Conservation (phyloP, 352 stramenopile species). For the Globisporangium cederbergense region DNA sequence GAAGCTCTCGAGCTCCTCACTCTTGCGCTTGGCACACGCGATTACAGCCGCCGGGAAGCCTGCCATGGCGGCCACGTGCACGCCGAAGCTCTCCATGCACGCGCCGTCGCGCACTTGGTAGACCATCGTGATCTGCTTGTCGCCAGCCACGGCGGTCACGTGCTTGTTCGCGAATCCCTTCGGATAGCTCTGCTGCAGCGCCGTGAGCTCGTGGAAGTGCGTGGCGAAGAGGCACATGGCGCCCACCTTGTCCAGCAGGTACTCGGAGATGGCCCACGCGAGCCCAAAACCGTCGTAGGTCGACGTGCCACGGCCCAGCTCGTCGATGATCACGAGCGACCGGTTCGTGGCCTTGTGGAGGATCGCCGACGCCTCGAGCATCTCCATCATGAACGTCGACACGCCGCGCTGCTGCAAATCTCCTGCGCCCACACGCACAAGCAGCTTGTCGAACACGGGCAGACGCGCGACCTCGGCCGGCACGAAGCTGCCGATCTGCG, state of each 20-base stretch:
- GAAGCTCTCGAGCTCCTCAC: slow-evolving; percentile 91
- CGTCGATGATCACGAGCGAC: slow-evolving; percentile 99
- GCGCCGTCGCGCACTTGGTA: slow-evolving; percentile 92
- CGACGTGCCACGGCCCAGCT: slow-evolving; percentile 97
- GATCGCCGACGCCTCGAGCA: slow-evolving; percentile 98
- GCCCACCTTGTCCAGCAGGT: slow-evolving; percentile 91
- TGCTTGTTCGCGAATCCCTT: slow-evolving; percentile 94
- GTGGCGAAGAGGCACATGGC: slow-evolving; percentile 94
- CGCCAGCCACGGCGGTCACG: slow-evolving; percentile 88
- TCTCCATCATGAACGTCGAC: slow-evolving; percentile 99
- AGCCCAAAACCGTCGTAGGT: slow-evolving; percentile 98
- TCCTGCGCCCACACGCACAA: slow-evolving; percentile 95
- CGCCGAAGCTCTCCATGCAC: slow-evolving; percentile 98
- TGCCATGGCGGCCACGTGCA: slow-evolving; percentile 97
- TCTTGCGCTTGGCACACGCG: slow-evolving; percentile 92
- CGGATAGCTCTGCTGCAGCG: slow-evolving; percentile 74
- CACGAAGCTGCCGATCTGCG: slow-evolving; percentile 97
- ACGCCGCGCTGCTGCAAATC: slow-evolving; percentile 97
- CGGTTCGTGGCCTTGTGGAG: slow-evolving; percentile 91
- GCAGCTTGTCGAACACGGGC: slow-evolving; percentile 94
- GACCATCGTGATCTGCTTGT: slow-evolving; percentile 88
- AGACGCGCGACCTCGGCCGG: slow-evolving; percentile 90
- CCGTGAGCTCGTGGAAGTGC: slow-evolving; percentile 99
- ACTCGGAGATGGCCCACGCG: slow-evolving; percentile 97
- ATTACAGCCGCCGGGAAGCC: slow-evolving; percentile 94